These are phyloP conservation scores for Hirsutella thompsonii DNA, from an alignment of 2,329 filamentous ascomycete species.

Conservation along the genomic window DNA sequence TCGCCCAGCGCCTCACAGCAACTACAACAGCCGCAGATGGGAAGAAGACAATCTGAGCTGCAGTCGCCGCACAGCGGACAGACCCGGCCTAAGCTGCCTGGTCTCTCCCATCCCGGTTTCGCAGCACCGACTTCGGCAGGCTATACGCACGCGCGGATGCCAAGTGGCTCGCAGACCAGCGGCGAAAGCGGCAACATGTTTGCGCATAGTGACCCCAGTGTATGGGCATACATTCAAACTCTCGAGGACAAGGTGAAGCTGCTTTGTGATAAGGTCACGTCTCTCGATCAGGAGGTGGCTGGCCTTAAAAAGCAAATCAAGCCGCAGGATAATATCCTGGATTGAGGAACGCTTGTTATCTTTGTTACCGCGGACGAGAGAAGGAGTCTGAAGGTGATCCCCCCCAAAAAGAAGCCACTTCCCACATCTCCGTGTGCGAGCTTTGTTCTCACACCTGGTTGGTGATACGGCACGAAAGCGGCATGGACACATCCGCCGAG, in stretches of 20 bases:
- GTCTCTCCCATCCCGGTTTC: constrained; percentile 22
- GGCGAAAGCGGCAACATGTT: constrained; percentile 57
- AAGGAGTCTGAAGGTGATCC: no score
- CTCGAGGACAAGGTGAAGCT: constrained; percentile 44
- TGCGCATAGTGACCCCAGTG: constrained; percentile 43
- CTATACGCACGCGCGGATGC: constrained; percentile 20
- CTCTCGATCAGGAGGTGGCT: constrained; percentile 20
- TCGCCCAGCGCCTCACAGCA: constrained; percentile 55
- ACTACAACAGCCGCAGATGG: constrained; percentile 47
- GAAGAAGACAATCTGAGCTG: constrained; percentile 41
- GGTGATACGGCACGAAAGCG: no score
- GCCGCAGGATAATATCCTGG: constrained; percentile 13
- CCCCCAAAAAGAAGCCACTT: no score
- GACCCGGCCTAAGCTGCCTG: constrained; percentile 24
- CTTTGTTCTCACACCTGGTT: no score
- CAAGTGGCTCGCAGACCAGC: constrained; percentile 38
- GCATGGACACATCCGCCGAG: no score
- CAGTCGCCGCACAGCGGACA: constrained; percentile 38
- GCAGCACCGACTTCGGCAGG: constrained; percentile 15
- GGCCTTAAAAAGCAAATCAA: constrained; percentile 21
- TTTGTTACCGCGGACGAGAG: no score
- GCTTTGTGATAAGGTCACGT: constrained; percentile 19
- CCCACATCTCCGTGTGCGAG: no score
- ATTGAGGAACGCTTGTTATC: no score
- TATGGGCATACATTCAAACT: constrained; percentile 61